Evolutionary conservation across 2,329 filamentous ascomycete species (phyloP), one percentile per base, ranked within the genome.

Genomic region (Neopestalotiopsis sp.): DNA sequence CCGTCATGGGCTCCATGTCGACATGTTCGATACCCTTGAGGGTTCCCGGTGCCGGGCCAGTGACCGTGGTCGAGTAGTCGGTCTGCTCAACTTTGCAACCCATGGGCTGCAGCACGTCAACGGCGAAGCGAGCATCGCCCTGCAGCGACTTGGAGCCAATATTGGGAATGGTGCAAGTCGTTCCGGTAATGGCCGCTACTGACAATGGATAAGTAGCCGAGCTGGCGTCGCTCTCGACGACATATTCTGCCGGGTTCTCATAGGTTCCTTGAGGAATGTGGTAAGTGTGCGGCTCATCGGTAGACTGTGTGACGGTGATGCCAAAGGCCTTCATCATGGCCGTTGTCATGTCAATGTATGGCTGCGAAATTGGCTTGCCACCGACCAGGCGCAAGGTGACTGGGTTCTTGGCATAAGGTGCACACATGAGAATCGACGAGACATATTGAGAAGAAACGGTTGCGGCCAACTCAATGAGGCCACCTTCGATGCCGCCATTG

Each of bases 401-500:
- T 0, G 95, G 93, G 71, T 94, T 91, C 82, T 97, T 98, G 61
- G 96, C 96, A 77, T 98, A 99, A 0, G 96, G 96, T 0, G 96
- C 96, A 69, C 94, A 97, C 94, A 99, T 97, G 65, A 99, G 86
- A 72, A 99, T 90, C 1, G 95, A 98, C 0, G 96, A 98, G 49
- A 99, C 96, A 78, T 98, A 99, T 82, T 99, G 96, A n/a, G 96
- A 98, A 9, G 96, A 99, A 17, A 98, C 92, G 57, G 96, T 98
- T 0, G 96, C 96, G 12, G 95, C 94, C 68, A 99, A 87, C 78
- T 97, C 93, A 74, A 99, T 98, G 34, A 92, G 86, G 49, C 96
- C 96, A 67, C 95, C 95, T 61, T 90, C 89, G 73, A 98, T 92
- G 4, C 95, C 95, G 62, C 91, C 91, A 30, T 92, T 92, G 61